Conservation (phyloP, 2,329 filamentous ascomycete species). For the Byssochlamys sp. region DNA sequence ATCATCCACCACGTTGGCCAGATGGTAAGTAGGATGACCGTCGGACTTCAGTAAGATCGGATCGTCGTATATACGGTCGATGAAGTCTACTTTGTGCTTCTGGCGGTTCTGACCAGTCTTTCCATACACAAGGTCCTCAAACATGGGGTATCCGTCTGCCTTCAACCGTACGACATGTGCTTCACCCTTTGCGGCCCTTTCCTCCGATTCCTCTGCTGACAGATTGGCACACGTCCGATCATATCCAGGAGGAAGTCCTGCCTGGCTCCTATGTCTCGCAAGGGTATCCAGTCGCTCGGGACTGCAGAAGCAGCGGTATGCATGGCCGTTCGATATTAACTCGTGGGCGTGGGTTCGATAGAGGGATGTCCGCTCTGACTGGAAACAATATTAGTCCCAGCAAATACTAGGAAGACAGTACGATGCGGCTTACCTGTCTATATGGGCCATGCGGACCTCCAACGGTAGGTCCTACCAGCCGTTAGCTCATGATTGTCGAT, state of each 20-base stretch:
- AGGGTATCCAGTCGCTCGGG: conserved; percentile 59
- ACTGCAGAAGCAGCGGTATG: conserved; percentile 90
- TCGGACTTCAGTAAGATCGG: conserved; percentile 86
- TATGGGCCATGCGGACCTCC: conserved; percentile 79
- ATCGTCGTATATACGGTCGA: conserved; percentile 57
- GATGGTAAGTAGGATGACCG: conserved; percentile 87
- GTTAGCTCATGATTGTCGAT: conserved; percentile 4
- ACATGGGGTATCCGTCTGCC: conserved; percentile 54
- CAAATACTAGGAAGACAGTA: background rate
- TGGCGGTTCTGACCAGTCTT: conserved; percentile 43
- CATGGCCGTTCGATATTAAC: conserved; percentile 61
- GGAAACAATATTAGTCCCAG: conserved; percentile 8
- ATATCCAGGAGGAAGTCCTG: conserved; percentile 52
- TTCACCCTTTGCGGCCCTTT: conserved; percentile 60
- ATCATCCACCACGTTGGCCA: conserved; percentile 94
- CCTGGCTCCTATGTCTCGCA: conserved; percentile 52
- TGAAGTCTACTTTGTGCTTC: conserved; percentile 37
- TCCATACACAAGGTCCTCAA: conserved; percentile 74
- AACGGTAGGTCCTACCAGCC: conserved; percentile 57
- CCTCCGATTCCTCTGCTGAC: conserved; percentile 56
- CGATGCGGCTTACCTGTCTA: conserved; percentile 53
- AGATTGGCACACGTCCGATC: conserved; percentile 66
- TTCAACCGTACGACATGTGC: conserved; percentile 68
- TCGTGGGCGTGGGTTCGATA: conserved; percentile 63
- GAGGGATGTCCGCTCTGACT: conserved; percentile 68